Evolutionary conservation across 140 eudicot species (phyloP).

Genomic region (Oenanthe javanica): DNA sequence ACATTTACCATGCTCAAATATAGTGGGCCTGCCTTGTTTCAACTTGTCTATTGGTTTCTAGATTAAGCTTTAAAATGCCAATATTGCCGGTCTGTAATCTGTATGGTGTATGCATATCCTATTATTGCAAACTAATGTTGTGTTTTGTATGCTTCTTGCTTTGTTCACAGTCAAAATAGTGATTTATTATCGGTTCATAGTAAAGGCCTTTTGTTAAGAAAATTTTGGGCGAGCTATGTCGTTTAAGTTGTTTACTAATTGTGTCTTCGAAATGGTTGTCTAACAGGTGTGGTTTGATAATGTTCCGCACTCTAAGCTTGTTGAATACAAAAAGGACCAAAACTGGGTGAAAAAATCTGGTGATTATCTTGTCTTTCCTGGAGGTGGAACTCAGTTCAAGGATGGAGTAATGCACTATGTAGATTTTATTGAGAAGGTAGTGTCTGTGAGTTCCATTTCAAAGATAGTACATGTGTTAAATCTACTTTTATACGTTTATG

Average conservation of each 20-base stretch:
- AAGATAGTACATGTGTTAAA: background rate
- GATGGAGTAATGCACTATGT: slow-evolving; percentile 74
- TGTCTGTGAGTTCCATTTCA: background rate
- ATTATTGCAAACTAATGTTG: background rate
- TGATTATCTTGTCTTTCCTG: slow-evolving; percentile 80
- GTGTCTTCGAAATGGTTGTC: slow-evolving; percentile 6
- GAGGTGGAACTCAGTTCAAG: slow-evolving; percentile 96
- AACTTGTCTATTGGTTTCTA: background rate
- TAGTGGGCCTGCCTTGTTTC: background rate
- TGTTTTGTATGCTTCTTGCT: background rate
- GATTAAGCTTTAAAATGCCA: background rate
- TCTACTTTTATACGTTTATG: background rate
- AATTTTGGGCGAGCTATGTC: background rate
- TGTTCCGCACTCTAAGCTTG: slow-evolving; percentile 98
- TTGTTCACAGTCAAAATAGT: background rate
- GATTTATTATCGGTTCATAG: background rate
- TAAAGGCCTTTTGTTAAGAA: background rate
- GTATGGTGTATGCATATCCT: background rate
- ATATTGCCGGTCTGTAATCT: background rate
- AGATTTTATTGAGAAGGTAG: slow-evolving; percentile 75
- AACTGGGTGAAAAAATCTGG: slow-evolving; percentile 77
- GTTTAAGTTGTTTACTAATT: background rate
- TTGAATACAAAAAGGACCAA: slow-evolving; percentile 96
- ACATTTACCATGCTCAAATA: background rate
- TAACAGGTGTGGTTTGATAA: slow-evolving; percentile 89